Conservation (phyloP, 164 flowering plant species). For the Akebia trifoliata region DNA sequence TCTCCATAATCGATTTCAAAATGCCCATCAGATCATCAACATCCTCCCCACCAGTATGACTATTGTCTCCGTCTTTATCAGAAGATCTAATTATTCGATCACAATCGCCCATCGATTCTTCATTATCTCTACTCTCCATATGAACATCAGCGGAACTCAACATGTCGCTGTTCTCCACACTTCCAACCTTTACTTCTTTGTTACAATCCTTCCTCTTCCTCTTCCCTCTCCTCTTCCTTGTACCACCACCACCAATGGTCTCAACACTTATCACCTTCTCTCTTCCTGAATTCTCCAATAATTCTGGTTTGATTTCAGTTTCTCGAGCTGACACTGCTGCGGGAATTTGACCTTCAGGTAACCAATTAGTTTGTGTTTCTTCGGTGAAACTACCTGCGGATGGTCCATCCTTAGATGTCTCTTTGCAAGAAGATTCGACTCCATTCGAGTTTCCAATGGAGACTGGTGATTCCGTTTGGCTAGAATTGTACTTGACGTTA, state of each 20-base stretch:
- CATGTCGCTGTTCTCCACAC: conserved; percentile 50
- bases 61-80: conserved; percentile 10
- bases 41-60: conserved; percentile 9
- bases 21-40: conserved; percentile 35
- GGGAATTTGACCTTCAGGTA: conserved; percentile 30
- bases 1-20: conserved; percentile 38
- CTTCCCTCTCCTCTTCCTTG: conserved; percentile 66
- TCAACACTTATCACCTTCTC: conserved; percentile 18
- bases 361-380: conserved; percentile 35
- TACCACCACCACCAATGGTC: conserved; percentile 17
- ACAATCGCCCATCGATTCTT: conserved; percentile 26
- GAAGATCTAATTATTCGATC: conserved; percentile 20
- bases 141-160: conserved; percentile 26
- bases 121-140: conserved; percentile 26
- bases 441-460: conserved; percentile 34
- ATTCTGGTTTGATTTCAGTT: conserved; percentile 22
- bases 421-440: conserved; percentile 27
- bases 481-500: conserved; percentile 29
- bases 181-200: conserved; percentile 40
- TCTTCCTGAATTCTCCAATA: too few species aligned
- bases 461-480: conserved; percentile 40
- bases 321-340: conserved; percentile 20
- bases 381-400: conserved; percentile 50
- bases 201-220: conserved; percentile 63
- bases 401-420: conserved; percentile 21